Base-by-base conservation (phyloP, 2,329 filamentous ascomycete species). In the Alternaria alternata region DNA sequence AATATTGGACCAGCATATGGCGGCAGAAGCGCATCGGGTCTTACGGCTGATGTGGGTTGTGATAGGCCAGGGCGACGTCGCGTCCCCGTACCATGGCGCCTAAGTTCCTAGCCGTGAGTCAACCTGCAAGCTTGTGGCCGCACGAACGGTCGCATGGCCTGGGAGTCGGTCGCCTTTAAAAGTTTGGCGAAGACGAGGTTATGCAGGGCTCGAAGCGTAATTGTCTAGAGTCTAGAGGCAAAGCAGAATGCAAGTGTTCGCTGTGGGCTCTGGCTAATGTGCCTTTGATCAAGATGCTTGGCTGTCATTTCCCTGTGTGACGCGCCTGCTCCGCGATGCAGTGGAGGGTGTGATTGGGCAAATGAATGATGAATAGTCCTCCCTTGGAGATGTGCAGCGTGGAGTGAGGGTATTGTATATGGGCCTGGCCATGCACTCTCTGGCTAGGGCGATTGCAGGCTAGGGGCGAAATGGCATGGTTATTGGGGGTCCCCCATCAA, bases 51-150 rank as follows among this genome's bases (percentile, higher is more conserved):
- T 58, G 42, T 46, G 49, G 43, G 44, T 42, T 46, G 65, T 72
- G 70, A 76, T 76, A 71, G 74, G 75, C 59, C 65, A 61, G 56
- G 53, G 30, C 55, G 30, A 59, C 54, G 42, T 65, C 36, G 61
- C 58, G 65, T 65, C 60, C 57, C 70, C 68, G 64, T 69, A 57
- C 63, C 46, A 49, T 49, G 46, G 46, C 46, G 39, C 39, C 39
- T 42, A 36, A 36, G 62, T 69, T 64, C 64, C 64, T 68, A 69
- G 67, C 64, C 57, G 61, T 62, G 53, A 63, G 58, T 56, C 57
- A 53, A 61, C 54, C 54, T 61, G 55, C 44, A 36, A 63, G 58
- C 54, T 57, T 49, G 66, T 66, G 68, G 71, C 67, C 67, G 69
- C 67, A 70, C 64, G 59, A 67, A 66, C 59, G 64, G 62, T 58